Evolutionary conservation across 2,329 filamentous ascomycete species (phyloP).

Genomic region (Aspergillus brunneoviolaceus): DNA sequence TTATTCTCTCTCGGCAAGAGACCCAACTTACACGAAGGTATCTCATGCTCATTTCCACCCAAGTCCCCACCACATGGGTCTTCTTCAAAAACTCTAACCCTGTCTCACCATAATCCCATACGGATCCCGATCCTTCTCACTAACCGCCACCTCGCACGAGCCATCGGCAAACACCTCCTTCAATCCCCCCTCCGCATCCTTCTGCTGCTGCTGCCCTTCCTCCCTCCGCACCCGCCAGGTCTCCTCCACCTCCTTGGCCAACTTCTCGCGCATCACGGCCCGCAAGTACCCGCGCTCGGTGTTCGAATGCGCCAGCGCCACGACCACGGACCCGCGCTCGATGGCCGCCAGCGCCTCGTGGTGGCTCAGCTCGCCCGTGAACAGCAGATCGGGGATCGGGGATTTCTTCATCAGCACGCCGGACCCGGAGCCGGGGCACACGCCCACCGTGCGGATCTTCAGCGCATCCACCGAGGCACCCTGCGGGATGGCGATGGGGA

Average conservation of each 20-base stretch:
- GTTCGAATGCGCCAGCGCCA: conserved; percentile 90
- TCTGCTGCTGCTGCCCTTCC: conserved; percentile 36
- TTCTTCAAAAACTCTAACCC: neutral
- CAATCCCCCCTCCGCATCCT: conserved; percentile 37
- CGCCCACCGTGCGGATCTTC: conserved; percentile 68
- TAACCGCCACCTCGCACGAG: conserved; percentile 67
- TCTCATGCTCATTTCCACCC: too few species aligned
- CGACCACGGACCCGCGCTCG: conserved; percentile 77
- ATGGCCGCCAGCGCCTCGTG: conserved; percentile 86
- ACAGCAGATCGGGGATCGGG: conserved; percentile 68
- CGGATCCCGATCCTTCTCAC: conserved; percentile 79
- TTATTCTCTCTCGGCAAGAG: too few species aligned
- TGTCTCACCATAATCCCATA: conserved; percentile 67
- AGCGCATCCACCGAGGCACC: conserved; percentile 54
- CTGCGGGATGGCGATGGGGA: conserved; percentile 65
- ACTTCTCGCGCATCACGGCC: conserved; percentile 65
- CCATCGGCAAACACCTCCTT: conserved; percentile 54
- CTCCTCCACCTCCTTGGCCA: conserved; percentile 59
- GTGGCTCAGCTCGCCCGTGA: conserved; percentile 92
- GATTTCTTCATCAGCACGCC: conserved; percentile 64
- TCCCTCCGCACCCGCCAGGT: conserved; percentile 54
- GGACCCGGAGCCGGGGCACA: conserved; percentile 87
- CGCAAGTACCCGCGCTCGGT: conserved; percentile 82
- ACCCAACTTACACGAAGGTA: too few species aligned
- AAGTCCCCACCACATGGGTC: neutral